Conservation (phyloP, 495 filamentous ascomycete genomes). For the Neurospora sp. region DNA sequence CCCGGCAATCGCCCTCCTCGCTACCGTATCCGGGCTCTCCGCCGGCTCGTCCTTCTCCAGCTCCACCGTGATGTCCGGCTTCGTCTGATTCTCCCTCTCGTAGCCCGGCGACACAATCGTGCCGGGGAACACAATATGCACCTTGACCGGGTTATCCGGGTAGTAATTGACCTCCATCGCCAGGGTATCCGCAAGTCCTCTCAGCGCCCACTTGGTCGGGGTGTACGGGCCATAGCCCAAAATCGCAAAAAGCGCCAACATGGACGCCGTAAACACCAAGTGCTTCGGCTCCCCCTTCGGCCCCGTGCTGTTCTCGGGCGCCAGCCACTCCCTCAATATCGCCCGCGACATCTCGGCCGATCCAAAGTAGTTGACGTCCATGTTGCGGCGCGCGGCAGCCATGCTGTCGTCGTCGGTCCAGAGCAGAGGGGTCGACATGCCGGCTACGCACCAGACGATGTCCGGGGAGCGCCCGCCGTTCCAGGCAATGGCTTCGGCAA, state of each 20-base stretch:
- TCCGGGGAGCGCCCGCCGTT: conserved; percentile 67
- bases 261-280: conserved; percentile 78
- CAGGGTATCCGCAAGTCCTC: conserved; percentile 72
- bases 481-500: conserved; percentile 73
- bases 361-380: conserved; percentile 89
- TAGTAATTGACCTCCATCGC: conserved; percentile 80
- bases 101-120: conserved; percentile 69
- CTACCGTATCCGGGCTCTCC: conserved; percentile 71
- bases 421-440: conserved; percentile 61
- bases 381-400: conserved; percentile 60
- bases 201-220: conserved; percentile 77
- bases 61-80: conserved; percentile 70
- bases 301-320: conserved; percentile 28
- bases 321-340: conserved; percentile 50
- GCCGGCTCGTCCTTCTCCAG: conserved; percentile 74
- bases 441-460: conserved; percentile 88
- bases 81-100: conserved; percentile 68
- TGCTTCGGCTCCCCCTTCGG: conserved; percentile 48
- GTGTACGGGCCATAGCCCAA: conserved; percentile 81
- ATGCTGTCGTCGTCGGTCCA: conserved; percentile 61
- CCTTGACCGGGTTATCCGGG: conserved; percentile 52
- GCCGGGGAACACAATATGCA: conserved; percentile 79
- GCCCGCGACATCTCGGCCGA: conserved; percentile 78
- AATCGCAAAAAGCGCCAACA: conserved; percentile 63
- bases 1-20: conserved; percentile 53